phyloP scores from a whole-genome alignment of 2,329 filamentous ascomycete genomes.

The Monilinia fructigena region DNA sequence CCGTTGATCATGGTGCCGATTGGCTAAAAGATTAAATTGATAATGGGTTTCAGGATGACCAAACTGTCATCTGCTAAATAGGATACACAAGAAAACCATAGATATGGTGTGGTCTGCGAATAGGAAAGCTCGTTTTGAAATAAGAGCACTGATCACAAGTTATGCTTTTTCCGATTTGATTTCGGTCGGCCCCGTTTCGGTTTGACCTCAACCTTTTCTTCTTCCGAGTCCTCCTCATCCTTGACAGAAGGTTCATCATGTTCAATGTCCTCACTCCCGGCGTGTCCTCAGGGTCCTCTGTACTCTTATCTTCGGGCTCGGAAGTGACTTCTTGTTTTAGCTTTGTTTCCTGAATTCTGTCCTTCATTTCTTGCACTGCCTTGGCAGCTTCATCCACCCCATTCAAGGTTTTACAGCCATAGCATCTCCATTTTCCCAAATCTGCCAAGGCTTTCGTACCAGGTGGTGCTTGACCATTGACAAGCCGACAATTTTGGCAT shows the following conservation, averaged over 20 bases:
- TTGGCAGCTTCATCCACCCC: conserved; percentile 76
- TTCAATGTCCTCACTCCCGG: conserved; percentile 19
- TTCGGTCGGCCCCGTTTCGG: conserved; percentile 19
- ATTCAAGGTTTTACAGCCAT: conserved; percentile 78
- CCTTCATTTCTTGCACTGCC: conserved; percentile 51
- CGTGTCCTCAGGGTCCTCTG: conserved; percentile 14
- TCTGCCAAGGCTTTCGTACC: conserved; percentile 76
- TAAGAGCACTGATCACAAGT: background rate
- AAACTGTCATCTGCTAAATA: conserved; percentile 2
- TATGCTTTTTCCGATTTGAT: conserved; percentile 17
- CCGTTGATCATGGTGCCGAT: background rate
- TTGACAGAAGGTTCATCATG: conserved; percentile 20
- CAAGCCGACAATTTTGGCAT: conserved; percentile 76
- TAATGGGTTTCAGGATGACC: background rate
- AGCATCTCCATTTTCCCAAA: conserved; percentile 83
- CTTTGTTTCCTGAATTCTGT: conserved; percentile 31
- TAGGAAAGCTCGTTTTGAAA: background rate
- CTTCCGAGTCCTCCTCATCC: conserved; percentile 23
- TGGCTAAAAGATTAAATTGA: background rate
- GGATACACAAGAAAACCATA: background rate
- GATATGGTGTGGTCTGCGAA: background rate
- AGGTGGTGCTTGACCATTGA: conserved; percentile 94
- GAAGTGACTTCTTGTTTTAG: conserved; percentile 14
- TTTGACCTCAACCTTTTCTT: conserved; percentile 26
- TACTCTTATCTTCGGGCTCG: conserved; percentile 9